Evolutionary conservation across 2,329 filamentous ascomycete species (phyloP).

Genomic region (Trichophyton simii): DNA sequence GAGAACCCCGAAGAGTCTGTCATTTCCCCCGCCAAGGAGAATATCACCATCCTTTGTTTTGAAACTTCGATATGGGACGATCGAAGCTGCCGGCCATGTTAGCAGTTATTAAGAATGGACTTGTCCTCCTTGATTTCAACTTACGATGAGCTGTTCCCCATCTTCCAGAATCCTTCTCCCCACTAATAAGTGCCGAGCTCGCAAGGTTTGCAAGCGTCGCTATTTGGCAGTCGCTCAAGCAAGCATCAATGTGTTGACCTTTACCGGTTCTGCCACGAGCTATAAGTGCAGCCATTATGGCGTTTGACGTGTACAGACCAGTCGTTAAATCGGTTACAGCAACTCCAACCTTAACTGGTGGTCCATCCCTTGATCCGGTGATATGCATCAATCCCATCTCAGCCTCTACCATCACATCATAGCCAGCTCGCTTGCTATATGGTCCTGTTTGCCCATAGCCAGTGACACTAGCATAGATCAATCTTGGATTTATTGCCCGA

Average conservation of each 20-base stretch:
- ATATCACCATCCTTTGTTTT: slow-evolving; percentile 51
- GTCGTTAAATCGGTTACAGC: slow-evolving; percentile 94
- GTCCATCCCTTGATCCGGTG: slow-evolving; percentile 73
- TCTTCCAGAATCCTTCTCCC: slow-evolving; percentile 71
- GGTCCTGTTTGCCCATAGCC: slow-evolving; percentile 94
- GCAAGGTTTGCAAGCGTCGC: slow-evolving; percentile 92
- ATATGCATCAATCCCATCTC: slow-evolving; percentile 99
- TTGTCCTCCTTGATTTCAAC: slow-evolving; percentile 16
- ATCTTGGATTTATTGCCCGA: slow-evolving; percentile 63
- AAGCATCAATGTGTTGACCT: slow-evolving; percentile 86
- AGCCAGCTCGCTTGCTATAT: slow-evolving; percentile 74
- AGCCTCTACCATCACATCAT: slow-evolving; percentile 99
- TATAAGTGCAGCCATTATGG: slow-evolving; percentile 88
- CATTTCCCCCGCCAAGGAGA: slow-evolving; percentile 52
- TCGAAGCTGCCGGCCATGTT: slow-evolving; percentile 52
- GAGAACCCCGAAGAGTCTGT: slow-evolving; percentile 48
- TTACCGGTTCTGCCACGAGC: slow-evolving; percentile 58
- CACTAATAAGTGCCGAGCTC: slow-evolving; percentile 78
- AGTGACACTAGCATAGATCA: slow-evolving; percentile 94
- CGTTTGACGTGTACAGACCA: slow-evolving; percentile 86
- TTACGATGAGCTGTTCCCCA: slow-evolving; percentile 94
- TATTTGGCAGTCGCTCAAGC: slow-evolving; percentile 86
- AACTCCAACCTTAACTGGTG: slow-evolving; percentile 93
- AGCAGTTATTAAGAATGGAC: background rate
- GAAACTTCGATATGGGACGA: slow-evolving; percentile 87